Conservation (phyloP, 2,329 filamentous ascomycete genomes). For the Arthrobotrys sinensis region DNA sequence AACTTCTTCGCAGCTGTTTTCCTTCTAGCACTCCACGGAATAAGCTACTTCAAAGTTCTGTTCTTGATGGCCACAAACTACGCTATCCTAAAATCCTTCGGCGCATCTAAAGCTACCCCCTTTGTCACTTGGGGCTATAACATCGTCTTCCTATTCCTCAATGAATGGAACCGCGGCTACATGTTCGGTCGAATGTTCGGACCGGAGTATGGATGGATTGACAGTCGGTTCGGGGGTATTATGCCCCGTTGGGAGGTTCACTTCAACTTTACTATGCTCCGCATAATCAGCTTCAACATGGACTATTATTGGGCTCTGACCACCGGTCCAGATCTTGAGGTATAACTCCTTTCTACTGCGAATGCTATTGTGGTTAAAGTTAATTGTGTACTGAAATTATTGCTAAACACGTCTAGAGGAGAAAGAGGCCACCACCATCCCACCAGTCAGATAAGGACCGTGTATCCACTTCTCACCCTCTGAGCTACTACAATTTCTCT, state of each 20-base stretch:
- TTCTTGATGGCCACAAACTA: slow-evolving; percentile 86
- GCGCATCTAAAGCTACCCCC: slow-evolving; percentile 74
- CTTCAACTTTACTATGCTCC: slow-evolving; percentile 94
- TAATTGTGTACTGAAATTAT: slow-evolving; percentile 49
- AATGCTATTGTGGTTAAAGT: neutral
- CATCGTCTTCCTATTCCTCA: slow-evolving; percentile 85
- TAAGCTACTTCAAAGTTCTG: slow-evolving; percentile 87
- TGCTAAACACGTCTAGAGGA: slow-evolving; percentile 82
- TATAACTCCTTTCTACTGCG: slow-evolving; percentile 2
- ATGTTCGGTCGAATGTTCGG: slow-evolving; percentile 75
- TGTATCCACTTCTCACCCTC: slow-evolving; percentile 80
- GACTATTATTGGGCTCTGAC: slow-evolving; percentile 95
- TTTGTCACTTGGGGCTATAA: slow-evolving; percentile 91
- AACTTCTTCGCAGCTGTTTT: slow-evolving; percentile 85
- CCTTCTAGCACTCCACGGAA: slow-evolving; percentile 83
- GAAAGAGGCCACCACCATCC: slow-evolving; percentile 93
- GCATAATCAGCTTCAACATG: slow-evolving; percentile 95
- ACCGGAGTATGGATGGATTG: slow-evolving; percentile 77
- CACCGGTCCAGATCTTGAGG: slow-evolving; percentile 68
- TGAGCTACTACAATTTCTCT: slow-evolving; percentile 76
- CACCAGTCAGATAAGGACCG: slow-evolving; percentile 91
- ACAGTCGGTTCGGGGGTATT: slow-evolving; percentile 78
- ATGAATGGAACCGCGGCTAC: slow-evolving; percentile 87
- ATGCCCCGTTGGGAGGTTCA: slow-evolving; percentile 94
- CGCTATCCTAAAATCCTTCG: slow-evolving; percentile 70